Evolutionary conservation across 768 basidiomycete species (phyloP).

Genomic region (Tricholoma matsutake): DNA sequence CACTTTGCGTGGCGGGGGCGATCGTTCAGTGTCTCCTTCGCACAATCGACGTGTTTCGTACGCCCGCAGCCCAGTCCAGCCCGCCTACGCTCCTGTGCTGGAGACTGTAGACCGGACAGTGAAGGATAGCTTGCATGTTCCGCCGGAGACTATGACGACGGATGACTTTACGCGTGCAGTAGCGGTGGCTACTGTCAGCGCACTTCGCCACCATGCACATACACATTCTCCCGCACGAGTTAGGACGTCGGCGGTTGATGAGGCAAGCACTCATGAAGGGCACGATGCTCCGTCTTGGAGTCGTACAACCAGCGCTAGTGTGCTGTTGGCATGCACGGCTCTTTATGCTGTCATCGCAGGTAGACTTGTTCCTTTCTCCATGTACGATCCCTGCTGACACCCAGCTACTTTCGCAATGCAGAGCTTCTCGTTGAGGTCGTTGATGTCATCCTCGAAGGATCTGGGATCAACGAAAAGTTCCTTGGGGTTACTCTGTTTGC

Average conservation of each 20-base stretch:
- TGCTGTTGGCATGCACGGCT: conserved; percentile 84
- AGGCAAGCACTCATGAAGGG: conserved; percentile 58
- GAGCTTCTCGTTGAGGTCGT: conserved; percentile 95
- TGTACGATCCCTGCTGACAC: neutral
- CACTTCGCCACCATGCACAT: conserved; percentile 74
- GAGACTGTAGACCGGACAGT: conserved; percentile 80
- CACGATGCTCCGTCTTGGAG: conserved; percentile 99
- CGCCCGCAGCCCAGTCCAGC: conserved; percentile 34
- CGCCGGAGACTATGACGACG: conserved; percentile 67
- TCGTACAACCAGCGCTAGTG: conserved; percentile 82
- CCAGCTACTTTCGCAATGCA: conserved; percentile 29
- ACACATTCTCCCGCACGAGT: conserved; percentile 45
- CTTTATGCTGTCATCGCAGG: conserved; percentile 96
- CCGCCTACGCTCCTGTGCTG: conserved; percentile 57
- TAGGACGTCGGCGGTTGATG: conserved; percentile 40
- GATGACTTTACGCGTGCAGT: conserved; percentile 94
- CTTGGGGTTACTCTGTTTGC: conserved; percentile 96
- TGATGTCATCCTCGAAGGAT: conserved; percentile 86
- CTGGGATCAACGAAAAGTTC: conserved; percentile 96
- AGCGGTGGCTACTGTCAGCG: conserved; percentile 90
- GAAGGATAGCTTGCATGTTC: conserved; percentile 57
- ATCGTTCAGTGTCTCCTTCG: conserved; percentile 38
- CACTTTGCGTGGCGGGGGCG: conserved; percentile 6
- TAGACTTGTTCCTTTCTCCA: conserved; percentile 34
- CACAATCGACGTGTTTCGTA: conserved; percentile 55